Evolutionary conservation across 2,329 filamentous ascomycete genomes (phyloP), one percentile per base, ranked within the genome.

Genomic region (Bipolaris gigantea): DNA sequence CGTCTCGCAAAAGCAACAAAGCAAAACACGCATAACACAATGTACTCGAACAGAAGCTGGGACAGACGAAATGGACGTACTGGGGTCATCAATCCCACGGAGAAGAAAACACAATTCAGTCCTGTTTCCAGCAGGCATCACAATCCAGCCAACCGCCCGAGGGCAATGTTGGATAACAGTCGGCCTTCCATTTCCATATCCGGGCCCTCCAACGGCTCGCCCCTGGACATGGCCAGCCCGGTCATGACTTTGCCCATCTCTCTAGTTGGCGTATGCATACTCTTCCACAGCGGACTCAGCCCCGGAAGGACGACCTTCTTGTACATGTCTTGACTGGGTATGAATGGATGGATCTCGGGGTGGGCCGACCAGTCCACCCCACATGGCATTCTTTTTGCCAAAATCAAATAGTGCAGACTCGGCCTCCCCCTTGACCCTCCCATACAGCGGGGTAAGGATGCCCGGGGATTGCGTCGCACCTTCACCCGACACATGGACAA

Each of bases 401-500:
- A 90, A 70, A 0, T 79, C 77, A 1, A 87, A 77, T 1, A 92
- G 78, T 1, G 76, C 72, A 1, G 77, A 60, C 72, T 92, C 89
- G 0, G 83, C 81, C 66, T 85, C 79, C 11, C 89, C 89, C 70
- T 92, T 92, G 50, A 89, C 79, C 11, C 80, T 77, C 1, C 78
- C 85, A 64, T 84, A 91, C 40, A 83, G 73, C 16, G 80, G 70
- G 0, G 86, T 82, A 62, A 86, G 80, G 4, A 71, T 67, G 3
- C 81, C 80, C 0, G 87, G 87, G 1, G 73, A 73, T 16, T 80
- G 80, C 1, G 85, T 87, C 0, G 86, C 82, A 41, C 85, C 85
- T 47, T 78, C 74, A 44, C 86, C 88, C 0, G 88, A 91, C 27
- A 92, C 81, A 66, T 85, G 88, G 58, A 91, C 79, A 70, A 91